Percentiles rank a stretch among this genome's conserved stretches.
These are phyloP conservation scores for Fusarium redolens DNA, from an alignment of 2,329 filamentous ascomycete genomes.

Conservation along the genomic window DNA sequence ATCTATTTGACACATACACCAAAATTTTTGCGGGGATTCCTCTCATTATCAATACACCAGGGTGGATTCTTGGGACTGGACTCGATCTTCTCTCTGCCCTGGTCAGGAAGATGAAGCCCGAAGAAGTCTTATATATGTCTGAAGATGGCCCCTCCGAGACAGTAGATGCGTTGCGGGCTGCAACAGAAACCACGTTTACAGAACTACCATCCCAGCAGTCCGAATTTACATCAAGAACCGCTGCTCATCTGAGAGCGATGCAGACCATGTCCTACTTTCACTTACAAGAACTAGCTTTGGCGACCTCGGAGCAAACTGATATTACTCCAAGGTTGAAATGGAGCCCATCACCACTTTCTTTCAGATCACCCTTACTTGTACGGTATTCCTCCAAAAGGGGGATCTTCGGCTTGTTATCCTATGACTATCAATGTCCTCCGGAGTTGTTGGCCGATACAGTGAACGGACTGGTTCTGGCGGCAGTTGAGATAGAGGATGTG, in stretches of 20 bases:
- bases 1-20: conserved; percentile 71
- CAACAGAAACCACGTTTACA: conserved; percentile 57
- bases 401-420: conserved; percentile 74
- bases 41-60: conserved; percentile 78
- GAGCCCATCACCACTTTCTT: conserved; percentile 66
- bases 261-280: conserved; percentile 87
- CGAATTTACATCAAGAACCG: conserved; percentile 68
- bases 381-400: conserved; percentile 65
- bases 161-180: conserved; percentile 62
- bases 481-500: conserved; percentile 69
- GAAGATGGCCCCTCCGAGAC: conserved; percentile 69
- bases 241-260: conserved; percentile 76
- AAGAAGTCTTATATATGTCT: conserved; percentile 76
- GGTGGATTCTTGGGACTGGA: conserved; percentile 78
- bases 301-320: conserved; percentile 10
- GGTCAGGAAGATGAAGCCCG: conserved; percentile 64
- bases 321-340: conserved; percentile 53
- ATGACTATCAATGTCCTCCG: conserved; percentile 71
- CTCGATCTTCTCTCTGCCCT: conserved; percentile 72
- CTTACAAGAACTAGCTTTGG: conserved; percentile 38
- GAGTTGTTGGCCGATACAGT: conserved; percentile 72
- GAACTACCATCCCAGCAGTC: conserved; percentile 69
- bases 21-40: conserved; percentile 60
- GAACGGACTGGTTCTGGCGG: conserved; percentile 76
- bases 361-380: conserved; percentile 70